phyloP scores from a whole-genome alignment of 306 rosid genomes.

The Nissolia schottii region DNA sequence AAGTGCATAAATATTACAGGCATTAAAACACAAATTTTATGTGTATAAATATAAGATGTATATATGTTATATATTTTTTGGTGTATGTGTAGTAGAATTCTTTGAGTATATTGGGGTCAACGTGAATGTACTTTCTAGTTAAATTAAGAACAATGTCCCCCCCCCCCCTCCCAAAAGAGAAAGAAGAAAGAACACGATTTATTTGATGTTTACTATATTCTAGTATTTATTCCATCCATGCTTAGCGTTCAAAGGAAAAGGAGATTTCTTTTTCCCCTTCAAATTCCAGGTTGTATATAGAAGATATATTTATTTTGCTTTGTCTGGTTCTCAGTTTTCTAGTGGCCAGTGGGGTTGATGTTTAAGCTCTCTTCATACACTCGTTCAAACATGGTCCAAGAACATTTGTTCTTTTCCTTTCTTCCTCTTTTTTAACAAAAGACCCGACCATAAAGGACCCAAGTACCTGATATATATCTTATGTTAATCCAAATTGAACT shows the following conservation, averaged over 20 bases:
- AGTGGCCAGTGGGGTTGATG: constrained; percentile 1
- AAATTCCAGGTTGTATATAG: background rate
- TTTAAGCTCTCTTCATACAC: background rate
- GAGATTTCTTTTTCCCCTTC: background rate
- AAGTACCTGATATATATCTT: background rate
- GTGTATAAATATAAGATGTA: no score
- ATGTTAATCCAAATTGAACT: background rate
- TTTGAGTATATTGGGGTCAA: background rate
- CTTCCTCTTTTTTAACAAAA: background rate
- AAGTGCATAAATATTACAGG: no score
- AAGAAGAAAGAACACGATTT: background rate
- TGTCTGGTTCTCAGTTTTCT: background rate
- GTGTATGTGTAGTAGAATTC: no score
- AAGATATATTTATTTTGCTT: background rate
- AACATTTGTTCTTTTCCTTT: constrained; percentile 1
- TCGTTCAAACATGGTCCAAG: background rate
- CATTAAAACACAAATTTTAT: no score
- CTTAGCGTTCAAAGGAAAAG: background rate
- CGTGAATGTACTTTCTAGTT: background rate
- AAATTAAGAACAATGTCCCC: no score
- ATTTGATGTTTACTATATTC: background rate
- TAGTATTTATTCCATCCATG: background rate
- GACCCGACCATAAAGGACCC: background rate
- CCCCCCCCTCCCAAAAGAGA: no score
- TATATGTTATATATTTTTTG: no score